Evolutionary conservation across 1,139 yeast species (phyloP), one percentile per base, ranked within the genome.

Genomic region (Candida sp.): DNA sequence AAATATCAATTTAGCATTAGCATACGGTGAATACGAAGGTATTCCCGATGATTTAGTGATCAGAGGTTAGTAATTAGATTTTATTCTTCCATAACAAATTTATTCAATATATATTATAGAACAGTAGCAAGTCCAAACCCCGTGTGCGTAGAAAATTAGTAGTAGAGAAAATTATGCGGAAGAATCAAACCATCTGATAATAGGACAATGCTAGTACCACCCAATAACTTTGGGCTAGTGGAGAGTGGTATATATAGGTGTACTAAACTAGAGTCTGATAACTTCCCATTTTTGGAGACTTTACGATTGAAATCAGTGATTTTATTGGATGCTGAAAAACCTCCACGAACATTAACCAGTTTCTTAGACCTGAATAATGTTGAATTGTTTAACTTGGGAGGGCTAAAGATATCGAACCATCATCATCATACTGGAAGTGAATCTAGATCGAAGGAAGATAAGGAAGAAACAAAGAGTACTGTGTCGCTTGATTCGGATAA

Each of bases 1-100:
- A 69, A 93, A 93, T 72, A 87, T 93, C 63, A 93, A 93, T 67
- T 77, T 93, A 65, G 86, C 89, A 6, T 70, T 87, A 70, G 93
- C 93, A 22, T 93, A 89, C 66, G 91, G 88, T 42, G 99, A 93
- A 68, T 93, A 86, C 61, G 97, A 84, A 47, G 98, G 98, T 56
- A 93, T 95, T 58, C 98, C 98, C 32, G 70, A 70, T 48, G 81
- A 77, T 47, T 58, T 68, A 46, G 66, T 71, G 36, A 75, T 75
- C 50, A 72, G 81, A 58, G 82, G 81, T 42, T 75, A 56, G 41
- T 12, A 35, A n/a, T 21, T 25, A 25, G 29, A 25, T 25, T 8
- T n/a, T n/a, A n/a, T n/a, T n/a, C n/a, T n/a, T n/a, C n/a, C n/a
- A n/a, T n/a, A n/a, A n/a, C n/a, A n/a, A n/a, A n/a, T n/a, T n/a